Percentiles rank a stretch among this genome's conserved stretches.
phyloP scores from a whole-genome alignment of 2,329 filamentous ascomycete genomes.

The Fusarium ambrosium region DNA sequence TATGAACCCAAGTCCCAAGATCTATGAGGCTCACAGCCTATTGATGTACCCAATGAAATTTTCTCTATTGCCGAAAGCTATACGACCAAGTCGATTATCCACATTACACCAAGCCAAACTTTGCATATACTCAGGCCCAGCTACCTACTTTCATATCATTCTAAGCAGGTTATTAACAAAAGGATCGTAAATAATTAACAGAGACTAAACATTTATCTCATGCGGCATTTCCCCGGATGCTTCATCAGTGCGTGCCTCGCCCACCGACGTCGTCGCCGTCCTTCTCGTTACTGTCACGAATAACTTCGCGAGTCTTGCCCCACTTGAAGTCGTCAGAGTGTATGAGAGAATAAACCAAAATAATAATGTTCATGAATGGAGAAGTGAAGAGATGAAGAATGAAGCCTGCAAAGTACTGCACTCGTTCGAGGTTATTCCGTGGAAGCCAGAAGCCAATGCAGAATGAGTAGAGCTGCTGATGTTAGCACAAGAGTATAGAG shows the following conservation, averaged over 20 bases:
- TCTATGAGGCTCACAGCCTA: neutral
- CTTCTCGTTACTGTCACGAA: conserved; percentile 46
- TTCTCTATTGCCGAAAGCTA: conserved; percentile 4
- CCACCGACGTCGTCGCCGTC: conserved; percentile 43
- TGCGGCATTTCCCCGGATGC: neutral
- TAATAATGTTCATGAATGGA: conserved; percentile 59
- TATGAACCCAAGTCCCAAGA: neutral
- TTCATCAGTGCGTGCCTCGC: conserved; percentile 41
- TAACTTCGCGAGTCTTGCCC: conserved; percentile 60
- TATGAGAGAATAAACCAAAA: conserved; percentile 57
- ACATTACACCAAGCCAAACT: conserved; percentile 21
- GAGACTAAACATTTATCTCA: neutral
- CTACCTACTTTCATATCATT: neutral
- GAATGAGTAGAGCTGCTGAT: conserved; percentile 56
- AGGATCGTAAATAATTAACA: neutral
- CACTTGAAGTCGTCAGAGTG: conserved; percentile 61
- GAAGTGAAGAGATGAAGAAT: conserved; percentile 55
- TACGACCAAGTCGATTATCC: conserved; percentile 5
- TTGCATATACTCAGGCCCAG: conserved; percentile 16
- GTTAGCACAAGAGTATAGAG: neutral
- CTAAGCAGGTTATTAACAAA: neutral
- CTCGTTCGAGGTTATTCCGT: conserved; percentile 54
- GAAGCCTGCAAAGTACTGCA: conserved; percentile 56
- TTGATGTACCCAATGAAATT: neutral
- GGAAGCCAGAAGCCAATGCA: conserved; percentile 59